Percentiles rank a stretch among this genome's conserved stretches.
Conservation (phyloP, 805 yeast genomes). For the Starmerella apis region DNA sequence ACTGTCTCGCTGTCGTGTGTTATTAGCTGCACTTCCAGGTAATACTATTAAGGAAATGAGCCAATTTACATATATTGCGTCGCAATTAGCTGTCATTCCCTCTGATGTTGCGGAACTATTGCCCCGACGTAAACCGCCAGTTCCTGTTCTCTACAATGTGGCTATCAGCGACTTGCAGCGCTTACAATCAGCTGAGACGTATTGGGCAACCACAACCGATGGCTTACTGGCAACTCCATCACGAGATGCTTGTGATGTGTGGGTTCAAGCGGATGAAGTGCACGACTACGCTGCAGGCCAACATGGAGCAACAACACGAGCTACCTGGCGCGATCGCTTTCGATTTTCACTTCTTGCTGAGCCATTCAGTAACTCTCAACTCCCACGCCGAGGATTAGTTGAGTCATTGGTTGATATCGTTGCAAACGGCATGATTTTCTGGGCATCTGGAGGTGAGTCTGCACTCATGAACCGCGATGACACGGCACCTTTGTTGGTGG, state of each 20-base stretch:
- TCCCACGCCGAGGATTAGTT: slow-evolving; percentile 9
- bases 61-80: slow-evolving; percentile 47
- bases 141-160: slow-evolving; percentile 41
- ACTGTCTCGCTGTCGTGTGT: slow-evolving; percentile 45
- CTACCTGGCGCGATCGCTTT: slow-evolving; percentile 27
- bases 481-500: slow-evolving; percentile 13
- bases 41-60: slow-evolving; percentile 20
- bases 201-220: slow-evolving; percentile 56
- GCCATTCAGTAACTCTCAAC: slow-evolving; percentile 14
- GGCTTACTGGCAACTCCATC: slow-evolving; percentile 40
- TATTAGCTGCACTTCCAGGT: slow-evolving; percentile 31
- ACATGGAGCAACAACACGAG: slow-evolving; percentile 4
- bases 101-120: slow-evolving; percentile 38
- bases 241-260: slow-evolving; percentile 24
- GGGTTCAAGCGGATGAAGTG: slow-evolving; percentile 11
- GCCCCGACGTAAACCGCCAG: slow-evolving; percentile 24
- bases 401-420: slow-evolving; percentile 22
- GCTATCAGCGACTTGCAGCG: slow-evolving; percentile 48
- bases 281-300: slow-evolving; percentile 9
- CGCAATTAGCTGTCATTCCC: slow-evolving; percentile 56
- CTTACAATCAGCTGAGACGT: slow-evolving; percentile 33
- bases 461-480: slow-evolving; percentile 30
- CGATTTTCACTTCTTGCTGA: slow-evolving; percentile 24
- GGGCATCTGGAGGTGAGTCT: slow-evolving; percentile 76
- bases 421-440: slow-evolving; percentile 56